A percentile compares a stretch with the other conserved stretches of the same genome.
Evolutionary conservation across 2,329 filamentous ascomycete species (phyloP).

Genomic region (Arachnomyces sp.): DNA sequence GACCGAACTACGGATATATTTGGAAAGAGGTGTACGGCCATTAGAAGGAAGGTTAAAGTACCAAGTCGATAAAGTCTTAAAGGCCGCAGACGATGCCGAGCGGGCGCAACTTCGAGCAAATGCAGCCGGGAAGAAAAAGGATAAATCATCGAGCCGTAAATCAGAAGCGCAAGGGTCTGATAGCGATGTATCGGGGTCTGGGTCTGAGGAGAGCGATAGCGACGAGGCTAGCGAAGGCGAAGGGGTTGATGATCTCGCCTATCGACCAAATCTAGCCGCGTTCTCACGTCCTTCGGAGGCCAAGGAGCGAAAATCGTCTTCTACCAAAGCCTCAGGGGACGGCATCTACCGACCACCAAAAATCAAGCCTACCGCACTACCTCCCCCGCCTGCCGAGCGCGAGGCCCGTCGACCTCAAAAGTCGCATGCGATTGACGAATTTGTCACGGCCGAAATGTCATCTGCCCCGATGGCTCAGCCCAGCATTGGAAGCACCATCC

Average conservation of each 20-base stretch:
- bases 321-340: slow-evolving; percentile 33
- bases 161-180: slow-evolving; percentile 23
- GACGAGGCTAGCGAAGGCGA: slow-evolving; percentile 37
- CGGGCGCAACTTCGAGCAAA: slow-evolving; percentile 20
- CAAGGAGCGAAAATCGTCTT: slow-evolving; percentile 24
- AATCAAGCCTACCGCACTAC: slow-evolving; percentile 80
- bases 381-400: slow-evolving; percentile 49
- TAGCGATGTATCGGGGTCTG: slow-evolving; percentile 22
- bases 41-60: slow-evolving; percentile 87
- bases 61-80: slow-evolving; percentile 89
- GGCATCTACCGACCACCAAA: slow-evolving; percentile 84
- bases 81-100: slow-evolving; percentile 59
- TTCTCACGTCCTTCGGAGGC: slow-evolving; percentile 29
- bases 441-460: slow-evolving; percentile 76
- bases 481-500: slow-evolving; percentile 85
- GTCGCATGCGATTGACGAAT: slow-evolving; percentile 85
- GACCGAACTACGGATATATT: slow-evolving; percentile 81
- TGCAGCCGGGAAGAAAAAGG: slow-evolving; percentile 23
- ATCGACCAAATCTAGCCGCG: slow-evolving; percentile 51
- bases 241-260: slow-evolving; percentile 52
- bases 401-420: slow-evolving; percentile 56
- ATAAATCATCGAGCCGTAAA: slow-evolving; percentile 10
- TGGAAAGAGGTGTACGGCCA: slow-evolving; percentile 86
- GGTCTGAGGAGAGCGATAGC: slow-evolving; percentile 22
- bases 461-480: slow-evolving; percentile 73